Conservation (phyloP, 225 moss, liverwort and hornwort species). For the Climacium dendroides region DNA sequence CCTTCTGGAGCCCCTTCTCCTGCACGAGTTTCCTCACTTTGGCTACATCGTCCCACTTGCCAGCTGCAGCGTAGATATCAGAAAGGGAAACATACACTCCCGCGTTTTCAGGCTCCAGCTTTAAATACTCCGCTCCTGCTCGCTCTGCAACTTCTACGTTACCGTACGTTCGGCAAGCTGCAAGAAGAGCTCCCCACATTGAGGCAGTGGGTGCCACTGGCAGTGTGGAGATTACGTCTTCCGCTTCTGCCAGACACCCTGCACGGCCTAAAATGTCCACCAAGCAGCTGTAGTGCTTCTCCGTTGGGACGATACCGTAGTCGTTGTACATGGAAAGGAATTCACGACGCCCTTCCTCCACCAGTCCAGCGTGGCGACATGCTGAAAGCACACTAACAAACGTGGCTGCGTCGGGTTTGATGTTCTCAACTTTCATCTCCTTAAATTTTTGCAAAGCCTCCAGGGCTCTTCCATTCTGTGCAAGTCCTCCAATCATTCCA, state of each 20-base stretch:
- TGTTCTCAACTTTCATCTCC: constrained; percentile 9
- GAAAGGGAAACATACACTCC: constrained; percentile 27
- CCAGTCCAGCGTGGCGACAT: constrained; percentile 19
- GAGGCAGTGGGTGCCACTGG: constrained; percentile 3
- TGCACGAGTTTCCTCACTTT: constrained; percentile 28
- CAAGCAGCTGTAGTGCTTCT: constrained; percentile 29
- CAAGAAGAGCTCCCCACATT: constrained; percentile 31
- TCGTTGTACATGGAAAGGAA: constrained; percentile 10
- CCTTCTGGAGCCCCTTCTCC: constrained; percentile 27
- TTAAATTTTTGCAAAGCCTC: constrained; percentile 19
- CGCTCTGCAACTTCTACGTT: constrained; percentile 27
- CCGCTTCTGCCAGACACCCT: constrained; percentile 20
- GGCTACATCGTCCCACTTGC: constrained; percentile 28
- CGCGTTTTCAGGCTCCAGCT: constrained; percentile 23
- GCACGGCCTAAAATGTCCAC: constrained; percentile 30
- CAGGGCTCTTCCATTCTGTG: constrained; percentile 17
- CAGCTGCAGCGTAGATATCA: constrained; percentile 22
- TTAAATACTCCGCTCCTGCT: constrained; percentile 21
- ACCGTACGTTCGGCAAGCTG: constrained; percentile 10
- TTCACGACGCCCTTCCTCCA: constrained; percentile 24
- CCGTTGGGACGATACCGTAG: constrained; percentile 1
- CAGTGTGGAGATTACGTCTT: constrained; percentile 16
- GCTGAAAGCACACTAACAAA: constrained; percentile 37
- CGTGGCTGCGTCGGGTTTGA: constrained; percentile 16
- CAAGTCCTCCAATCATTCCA: constrained; percentile 31